Evolutionary conservation across 2,329 filamentous ascomycete genomes (phyloP), one percentile per base, ranked within the genome.

Genomic region (Chaetomium sp.): DNA sequence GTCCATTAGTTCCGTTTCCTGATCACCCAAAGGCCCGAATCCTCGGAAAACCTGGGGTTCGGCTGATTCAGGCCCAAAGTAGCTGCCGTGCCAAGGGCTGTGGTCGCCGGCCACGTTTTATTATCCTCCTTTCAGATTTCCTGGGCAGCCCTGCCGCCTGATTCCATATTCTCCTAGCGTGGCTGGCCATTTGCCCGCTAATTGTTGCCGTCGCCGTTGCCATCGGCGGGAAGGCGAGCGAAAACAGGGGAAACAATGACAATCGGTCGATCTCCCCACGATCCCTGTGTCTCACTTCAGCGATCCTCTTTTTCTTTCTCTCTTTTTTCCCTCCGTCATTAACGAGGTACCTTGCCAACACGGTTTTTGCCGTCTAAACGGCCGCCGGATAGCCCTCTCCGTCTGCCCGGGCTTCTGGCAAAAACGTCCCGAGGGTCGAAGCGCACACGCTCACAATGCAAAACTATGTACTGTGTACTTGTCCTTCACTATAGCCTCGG

Each of bases 21-120:
- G 53, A 23, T 50, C 29, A n/a, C n/a, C 33, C 55, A 61, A 61
- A 67, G 64, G 61, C 65, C 62, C 60, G 65, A 63, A 62, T 61
- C 31, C 54, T 63, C 47, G 58, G 64, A 57, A 66, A 63, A 42
- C 51, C 60, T 63, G 65, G 67, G 62, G 62, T 42, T 63, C 59
- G 53, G 63, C 58, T 62, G 57, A 50, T 57, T 55, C 51, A 16
- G 51, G 49, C 21, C 23, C 57, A 23, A 50, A 25, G 27, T 1
- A 16, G 27, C n/a, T 25, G 56, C 42, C 25, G 38, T 58, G 57
- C 57, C 57, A 59, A 50, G 57, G 57, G 50, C 10, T 7, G 3
- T 25, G 13, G 31, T 23, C 33, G n/a, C 33, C 33, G 33, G 54
- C 54, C 54, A 50, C 49, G 33, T 35, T 7, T 42, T 19, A 35